phyloP scores from a whole-genome alignment of 1,139 yeast genomes.

The Eremothecium sinecaudum region DNA sequence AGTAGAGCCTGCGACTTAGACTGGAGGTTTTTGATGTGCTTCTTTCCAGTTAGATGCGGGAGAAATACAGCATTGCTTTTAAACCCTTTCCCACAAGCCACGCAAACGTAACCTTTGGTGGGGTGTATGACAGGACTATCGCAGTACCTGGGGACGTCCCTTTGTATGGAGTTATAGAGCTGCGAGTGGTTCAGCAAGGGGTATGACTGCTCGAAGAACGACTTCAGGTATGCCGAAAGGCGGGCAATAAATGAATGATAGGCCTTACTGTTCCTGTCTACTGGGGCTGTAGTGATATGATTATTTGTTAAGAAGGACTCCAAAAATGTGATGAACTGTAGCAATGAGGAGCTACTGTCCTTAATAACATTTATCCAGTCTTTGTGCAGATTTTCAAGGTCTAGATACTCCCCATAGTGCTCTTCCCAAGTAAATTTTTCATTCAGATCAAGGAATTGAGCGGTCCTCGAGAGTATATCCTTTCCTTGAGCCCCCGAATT shows the following conservation, averaged over 20 bases:
- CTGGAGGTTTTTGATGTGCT: conserved; percentile 49
- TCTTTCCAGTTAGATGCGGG: conserved; percentile 67
- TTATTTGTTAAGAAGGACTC: conserved; percentile 33
- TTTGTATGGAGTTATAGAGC: conserved; percentile 31
- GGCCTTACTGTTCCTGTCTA: conserved; percentile 26
- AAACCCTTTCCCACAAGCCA: conserved; percentile 55
- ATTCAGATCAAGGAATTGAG: conserved; percentile 41
- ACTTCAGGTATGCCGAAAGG: conserved; percentile 39
- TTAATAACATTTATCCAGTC: conserved; percentile 40
- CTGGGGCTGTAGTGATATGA: conserved; percentile 24
- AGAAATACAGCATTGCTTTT: conserved; percentile 56
- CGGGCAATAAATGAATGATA: conserved; percentile 40
- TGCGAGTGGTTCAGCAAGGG: conserved; percentile 42
- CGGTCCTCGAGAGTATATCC: conserved; percentile 41
- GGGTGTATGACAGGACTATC: conserved; percentile 20
- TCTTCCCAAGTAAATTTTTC: conserved; percentile 51
- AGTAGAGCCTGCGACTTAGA: conserved; percentile 13
- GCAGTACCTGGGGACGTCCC: conserved; percentile 30
- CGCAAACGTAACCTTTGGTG: conserved; percentile 44
- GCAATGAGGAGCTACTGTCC: conserved; percentile 35
- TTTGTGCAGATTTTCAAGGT: conserved; percentile 44
- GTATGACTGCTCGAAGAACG: conserved; percentile 39
- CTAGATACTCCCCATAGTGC: conserved; percentile 54
- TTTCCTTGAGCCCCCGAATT: conserved; percentile 13
- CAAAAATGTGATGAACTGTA: conserved; percentile 42